Evolutionary conservation across 371 early-diverging fungal species (phyloP).

Genomic region (Mucor velutinosus): DNA sequence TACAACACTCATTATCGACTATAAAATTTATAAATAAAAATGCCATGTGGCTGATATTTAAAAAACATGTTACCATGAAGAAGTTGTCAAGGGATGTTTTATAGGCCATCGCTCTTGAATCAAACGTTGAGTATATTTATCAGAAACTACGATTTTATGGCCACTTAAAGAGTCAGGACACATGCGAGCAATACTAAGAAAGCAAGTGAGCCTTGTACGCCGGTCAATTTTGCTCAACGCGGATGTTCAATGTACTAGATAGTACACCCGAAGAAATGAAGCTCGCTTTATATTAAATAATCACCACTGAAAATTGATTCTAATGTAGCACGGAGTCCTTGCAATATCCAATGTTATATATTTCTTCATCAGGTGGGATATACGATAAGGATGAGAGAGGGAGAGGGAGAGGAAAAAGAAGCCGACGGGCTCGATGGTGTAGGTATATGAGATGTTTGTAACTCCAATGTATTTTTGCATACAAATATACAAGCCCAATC

Average conservation of each 20-base stretch:
- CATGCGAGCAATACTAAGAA: background rate
- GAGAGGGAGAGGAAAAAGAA: background rate
- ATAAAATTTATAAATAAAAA: background rate
- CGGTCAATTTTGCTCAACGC: background rate
- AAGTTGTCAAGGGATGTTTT: background rate
- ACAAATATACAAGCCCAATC: constrained; percentile 2
- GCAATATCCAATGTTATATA: background rate
- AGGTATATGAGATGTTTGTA: background rate
- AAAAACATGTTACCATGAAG: background rate
- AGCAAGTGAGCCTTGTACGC: background rate
- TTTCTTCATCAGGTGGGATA: background rate
- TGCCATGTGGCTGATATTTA: background rate
- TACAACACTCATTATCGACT: background rate
- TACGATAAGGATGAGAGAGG: background rate
- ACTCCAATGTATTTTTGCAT: constrained; percentile 1
- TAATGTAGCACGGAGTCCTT: background rate
- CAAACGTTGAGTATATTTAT: background rate
- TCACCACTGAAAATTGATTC: background rate
- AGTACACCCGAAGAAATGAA: background rate
- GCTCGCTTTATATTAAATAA: background rate
- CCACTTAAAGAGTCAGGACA: background rate
- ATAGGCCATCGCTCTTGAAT: background rate
- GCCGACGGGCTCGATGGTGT: too few relatives aligned
- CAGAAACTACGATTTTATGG: background rate
- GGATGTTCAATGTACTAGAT: background rate